Percentiles rank a stretch among this genome's conserved stretches.
phyloP scores from a whole-genome alignment of 305 asterid genomes.

The Solanum hybrid region DNA sequence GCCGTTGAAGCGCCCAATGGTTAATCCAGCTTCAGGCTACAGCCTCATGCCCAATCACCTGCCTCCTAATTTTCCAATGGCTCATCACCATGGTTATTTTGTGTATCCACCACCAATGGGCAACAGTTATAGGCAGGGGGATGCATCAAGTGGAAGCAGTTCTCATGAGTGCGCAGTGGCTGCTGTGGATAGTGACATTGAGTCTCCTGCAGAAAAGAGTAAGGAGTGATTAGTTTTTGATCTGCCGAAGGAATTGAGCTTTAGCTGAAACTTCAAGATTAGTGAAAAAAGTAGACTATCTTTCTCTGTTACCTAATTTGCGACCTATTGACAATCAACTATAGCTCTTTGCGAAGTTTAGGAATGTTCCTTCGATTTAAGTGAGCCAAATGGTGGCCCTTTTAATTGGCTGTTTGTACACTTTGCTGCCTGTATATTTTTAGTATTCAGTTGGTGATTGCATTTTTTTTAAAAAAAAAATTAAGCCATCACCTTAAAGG shows the following conservation, averaged over 20 bases:
- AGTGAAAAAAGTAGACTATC: background rate
- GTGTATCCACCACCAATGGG: slow-evolving; percentile 18
- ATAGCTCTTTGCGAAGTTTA: background rate
- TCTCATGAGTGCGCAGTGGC: slow-evolving; percentile 23
- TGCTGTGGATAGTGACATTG: background rate
- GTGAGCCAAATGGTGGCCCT: background rate
- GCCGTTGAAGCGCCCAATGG: slow-evolving; percentile 18
- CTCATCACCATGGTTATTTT: slow-evolving; percentile 23
- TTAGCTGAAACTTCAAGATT: background rate
- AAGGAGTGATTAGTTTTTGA: background rate
- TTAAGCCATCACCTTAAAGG: background rate
- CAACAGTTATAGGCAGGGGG: background rate
- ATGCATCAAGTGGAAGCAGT: slow-evolving; percentile 24
- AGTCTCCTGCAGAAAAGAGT: background rate
- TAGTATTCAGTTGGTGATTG: background rate
- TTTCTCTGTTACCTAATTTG: background rate
- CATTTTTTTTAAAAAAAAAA: background rate
- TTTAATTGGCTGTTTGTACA: background rate
- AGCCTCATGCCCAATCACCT: background rate
- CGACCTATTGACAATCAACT: background rate
- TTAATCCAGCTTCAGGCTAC: background rate
- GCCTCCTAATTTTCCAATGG: background rate
- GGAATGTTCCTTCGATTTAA: background rate
- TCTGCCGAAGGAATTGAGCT: background rate
- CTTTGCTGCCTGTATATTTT: slow-evolving; percentile 4